Evolutionary conservation across 2,329 filamentous ascomycete species (phyloP).

Genomic region (Phyllachora maydis): DNA sequence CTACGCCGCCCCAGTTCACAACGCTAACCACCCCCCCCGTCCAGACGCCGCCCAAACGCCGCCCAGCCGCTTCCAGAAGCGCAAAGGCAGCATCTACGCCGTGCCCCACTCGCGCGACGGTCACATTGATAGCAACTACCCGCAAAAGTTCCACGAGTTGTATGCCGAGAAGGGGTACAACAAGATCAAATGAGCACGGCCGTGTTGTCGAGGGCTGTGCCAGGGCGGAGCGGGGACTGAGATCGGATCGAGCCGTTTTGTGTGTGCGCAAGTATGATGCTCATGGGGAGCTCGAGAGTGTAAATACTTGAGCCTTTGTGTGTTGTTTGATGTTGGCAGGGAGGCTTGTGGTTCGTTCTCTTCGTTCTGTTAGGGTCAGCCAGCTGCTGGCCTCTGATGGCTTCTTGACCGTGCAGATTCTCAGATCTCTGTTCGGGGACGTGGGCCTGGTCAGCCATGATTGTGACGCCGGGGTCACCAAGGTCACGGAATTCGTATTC

Average conservation of each 20-base stretch:
- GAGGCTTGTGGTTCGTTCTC: no score
- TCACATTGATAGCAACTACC: conserved; percentile 37
- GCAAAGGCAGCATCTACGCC: conserved; percentile 47
- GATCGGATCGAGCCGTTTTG: neutral
- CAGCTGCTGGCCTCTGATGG: no score
- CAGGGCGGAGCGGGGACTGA: no score
- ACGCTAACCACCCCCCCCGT: no score
- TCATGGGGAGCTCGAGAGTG: neutral
- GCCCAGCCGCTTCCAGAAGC: conserved; percentile 48
- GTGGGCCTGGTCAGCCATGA: no score
- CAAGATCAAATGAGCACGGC: conserved; percentile 11
- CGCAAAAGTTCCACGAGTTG: conserved; percentile 38
- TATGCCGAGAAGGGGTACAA: conserved; percentile 27
- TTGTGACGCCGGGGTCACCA: no score
- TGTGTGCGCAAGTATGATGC: no score
- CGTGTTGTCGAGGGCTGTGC: neutral
- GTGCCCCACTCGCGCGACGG: conserved; percentile 45
- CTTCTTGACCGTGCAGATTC: no score
- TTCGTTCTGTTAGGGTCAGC: no score
- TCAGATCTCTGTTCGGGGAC: no score
- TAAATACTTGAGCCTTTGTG: neutral
- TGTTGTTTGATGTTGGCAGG: no score
- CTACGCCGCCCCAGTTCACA: conserved; percentile 1
- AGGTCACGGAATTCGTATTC: no score
- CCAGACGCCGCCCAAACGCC: conserved; percentile 45